These are phyloP conservation scores for Dichomitus squalens DNA, from an alignment of 1,284 basidiomycete species.

Conservation along the genomic window DNA sequence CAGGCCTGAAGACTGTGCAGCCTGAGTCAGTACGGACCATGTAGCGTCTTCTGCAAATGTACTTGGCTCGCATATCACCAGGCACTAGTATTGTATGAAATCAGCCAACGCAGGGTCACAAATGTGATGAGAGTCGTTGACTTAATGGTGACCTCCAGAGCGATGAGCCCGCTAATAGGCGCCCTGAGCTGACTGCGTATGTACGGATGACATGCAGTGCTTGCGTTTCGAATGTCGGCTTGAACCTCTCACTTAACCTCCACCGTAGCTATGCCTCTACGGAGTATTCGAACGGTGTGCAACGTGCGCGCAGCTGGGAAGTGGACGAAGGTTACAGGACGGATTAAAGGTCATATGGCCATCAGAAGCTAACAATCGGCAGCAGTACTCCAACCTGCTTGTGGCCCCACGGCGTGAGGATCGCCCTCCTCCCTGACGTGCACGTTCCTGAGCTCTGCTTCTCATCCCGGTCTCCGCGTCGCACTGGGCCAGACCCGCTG, in stretches of 20 bases:
- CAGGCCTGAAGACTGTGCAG: too few relatives aligned
- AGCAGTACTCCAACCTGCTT: background rate
- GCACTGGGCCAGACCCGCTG: background rate
- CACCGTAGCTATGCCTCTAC: background rate
- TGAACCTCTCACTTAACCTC: background rate
- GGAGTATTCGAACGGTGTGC: background rate
- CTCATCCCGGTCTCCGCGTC: background rate
- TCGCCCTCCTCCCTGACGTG: too few relatives aligned
- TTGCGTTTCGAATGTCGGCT: background rate
- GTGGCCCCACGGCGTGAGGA: background rate
- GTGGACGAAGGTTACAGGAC: background rate
- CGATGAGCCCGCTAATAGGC: too few relatives aligned
- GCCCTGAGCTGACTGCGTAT: background rate
- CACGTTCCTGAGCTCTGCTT: background rate
- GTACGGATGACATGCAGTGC: background rate
- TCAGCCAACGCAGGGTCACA: too few relatives aligned
- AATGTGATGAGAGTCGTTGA: too few relatives aligned
- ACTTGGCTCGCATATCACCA: too few relatives aligned
- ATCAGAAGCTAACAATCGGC: background rate
- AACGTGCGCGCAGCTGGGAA: background rate
- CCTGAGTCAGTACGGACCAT: too few relatives aligned
- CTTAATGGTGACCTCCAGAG: too few relatives aligned
- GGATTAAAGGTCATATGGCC: background rate
- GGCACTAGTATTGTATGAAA: too few relatives aligned
- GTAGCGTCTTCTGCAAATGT: too few relatives aligned